These are phyloP conservation scores for Yarrowia porcina DNA, from an alignment of 805 yeast genomes.

Conservation along the genomic window DNA sequence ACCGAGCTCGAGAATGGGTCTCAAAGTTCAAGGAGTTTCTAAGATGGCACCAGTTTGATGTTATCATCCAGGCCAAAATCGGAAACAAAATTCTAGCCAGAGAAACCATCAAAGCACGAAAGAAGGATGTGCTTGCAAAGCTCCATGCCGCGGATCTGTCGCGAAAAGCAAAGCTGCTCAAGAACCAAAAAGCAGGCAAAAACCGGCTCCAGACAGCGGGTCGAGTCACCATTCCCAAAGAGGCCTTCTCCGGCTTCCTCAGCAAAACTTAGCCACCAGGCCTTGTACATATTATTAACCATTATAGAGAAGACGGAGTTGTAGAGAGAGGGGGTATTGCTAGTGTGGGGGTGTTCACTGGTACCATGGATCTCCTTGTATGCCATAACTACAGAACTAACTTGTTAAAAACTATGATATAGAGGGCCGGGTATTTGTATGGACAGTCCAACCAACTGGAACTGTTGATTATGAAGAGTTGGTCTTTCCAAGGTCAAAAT, in stretches of 20 bases:
- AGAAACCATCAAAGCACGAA: conserved; percentile 87
- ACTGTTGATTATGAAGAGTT: too few species aligned
- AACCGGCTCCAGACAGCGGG: conserved; percentile 78
- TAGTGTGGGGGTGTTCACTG: too few species aligned
- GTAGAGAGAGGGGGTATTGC: too few species aligned
- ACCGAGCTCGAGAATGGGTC: conserved; percentile 78
- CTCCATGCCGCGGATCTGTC: conserved; percentile 92
- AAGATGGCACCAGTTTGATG: conserved; percentile 83
- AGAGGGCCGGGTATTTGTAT: too few species aligned
- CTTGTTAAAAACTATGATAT: too few species aligned
- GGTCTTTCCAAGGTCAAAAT: too few species aligned
- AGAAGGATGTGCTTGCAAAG: conserved; percentile 92
- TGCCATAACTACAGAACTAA: too few species aligned
- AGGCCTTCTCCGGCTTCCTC: conserved; percentile 85
- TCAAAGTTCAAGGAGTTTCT: conserved; percentile 74
- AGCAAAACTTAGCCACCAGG: conserved; percentile 25
- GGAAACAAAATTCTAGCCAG: conserved; percentile 78
- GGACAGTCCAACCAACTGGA: too few species aligned
- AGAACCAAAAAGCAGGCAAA: conserved; percentile 91
- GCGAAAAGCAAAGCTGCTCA: conserved; percentile 81
- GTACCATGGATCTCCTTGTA: too few species aligned
- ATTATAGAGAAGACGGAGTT: too few species aligned
- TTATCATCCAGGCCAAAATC: conserved; percentile 85
- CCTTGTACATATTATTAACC: conserved; percentile 26
- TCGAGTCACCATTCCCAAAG: conserved; percentile 69